Percentiles rank a stretch among this genome's conserved stretches.
These are phyloP conservation scores for Adiantum capillusveneris DNA, from an alignment of 75 land plant species.

Conservation along the genomic window DNA sequence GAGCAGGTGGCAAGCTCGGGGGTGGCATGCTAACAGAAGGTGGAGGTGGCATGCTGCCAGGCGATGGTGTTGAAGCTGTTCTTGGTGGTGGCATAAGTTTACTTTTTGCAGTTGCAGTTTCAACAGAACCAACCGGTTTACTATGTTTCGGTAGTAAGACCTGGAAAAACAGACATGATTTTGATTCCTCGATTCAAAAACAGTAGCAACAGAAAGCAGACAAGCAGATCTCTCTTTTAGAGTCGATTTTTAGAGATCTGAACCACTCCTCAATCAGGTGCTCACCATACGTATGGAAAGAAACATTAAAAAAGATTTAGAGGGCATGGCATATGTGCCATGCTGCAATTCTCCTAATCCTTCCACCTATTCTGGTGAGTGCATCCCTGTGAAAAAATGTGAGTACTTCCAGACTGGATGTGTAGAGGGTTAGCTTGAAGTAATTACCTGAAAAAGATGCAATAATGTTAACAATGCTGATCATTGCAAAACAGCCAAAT, in stretches of 20 bases:
- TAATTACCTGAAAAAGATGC: conserved; percentile 1
- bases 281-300: too few species aligned
- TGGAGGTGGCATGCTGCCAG: conserved; percentile 38
- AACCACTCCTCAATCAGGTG: too few species aligned
- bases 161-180: too few species aligned
- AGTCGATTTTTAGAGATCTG: background rate
- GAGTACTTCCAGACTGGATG: too few species aligned
- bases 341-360: too few species aligned
- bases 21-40: conserved; percentile 27
- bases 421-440: conserved; percentile 1
- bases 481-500: too few species aligned
- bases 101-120: conserved; percentile 1
- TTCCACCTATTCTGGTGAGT: too few species aligned
- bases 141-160: too few species aligned
- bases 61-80: conserved; percentile 44
- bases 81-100: conserved; percentile 43
- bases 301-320: too few species aligned
- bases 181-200: background rate
- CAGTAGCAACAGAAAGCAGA: background rate
- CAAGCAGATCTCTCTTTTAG: background rate
- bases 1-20: background rate
- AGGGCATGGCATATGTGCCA: too few species aligned
- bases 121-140: background rate
- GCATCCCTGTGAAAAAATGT: too few species aligned
- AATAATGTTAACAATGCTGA: too few species aligned